phyloP scores from a whole-genome alignment of 257 asterid species.

The Eucommia ulmoides region DNA sequence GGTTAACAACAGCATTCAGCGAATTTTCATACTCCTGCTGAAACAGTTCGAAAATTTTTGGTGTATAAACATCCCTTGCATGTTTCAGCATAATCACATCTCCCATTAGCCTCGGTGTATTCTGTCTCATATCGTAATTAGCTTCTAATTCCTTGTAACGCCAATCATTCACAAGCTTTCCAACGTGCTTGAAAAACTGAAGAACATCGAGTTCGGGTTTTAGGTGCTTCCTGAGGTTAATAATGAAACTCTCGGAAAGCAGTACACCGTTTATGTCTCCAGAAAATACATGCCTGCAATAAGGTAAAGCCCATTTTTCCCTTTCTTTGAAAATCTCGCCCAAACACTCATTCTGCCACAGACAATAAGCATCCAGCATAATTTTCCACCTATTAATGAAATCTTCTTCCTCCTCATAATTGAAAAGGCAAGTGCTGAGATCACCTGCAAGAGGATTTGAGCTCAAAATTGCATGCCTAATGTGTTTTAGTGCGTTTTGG shows the following conservation, averaged over 20 bases:
- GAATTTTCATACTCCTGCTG: conserved; percentile 36
- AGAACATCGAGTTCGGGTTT: conserved; percentile 30
- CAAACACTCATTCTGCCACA: conserved; percentile 44
- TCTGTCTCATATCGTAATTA: conserved; percentile 45
- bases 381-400: conserved; percentile 37
- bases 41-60: conserved; percentile 25
- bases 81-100: conserved; percentile 44
- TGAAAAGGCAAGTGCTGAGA: conserved; percentile 29
- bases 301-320: conserved; percentile 46
- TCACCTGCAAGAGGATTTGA: conserved; percentile 35
- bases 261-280: conserved; percentile 32
- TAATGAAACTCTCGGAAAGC: conserved; percentile 25
- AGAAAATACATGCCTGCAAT: conserved; percentile 27
- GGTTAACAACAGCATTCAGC: conserved; percentile 29
- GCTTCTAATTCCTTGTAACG: conserved; percentile 54
- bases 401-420: conserved; percentile 28
- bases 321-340: conserved; percentile 31
- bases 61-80: conserved; percentile 44
- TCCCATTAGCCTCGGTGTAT: conserved; percentile 40
- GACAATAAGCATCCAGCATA: conserved; percentile 33
- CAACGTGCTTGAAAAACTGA: conserved; percentile 43
- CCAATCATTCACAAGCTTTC: conserved; percentile 40
- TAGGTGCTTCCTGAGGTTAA: conserved; percentile 30
- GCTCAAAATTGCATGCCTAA: conserved; percentile 18
- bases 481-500: conserved; percentile 26